Conservation (phyloP, 768 basidiomycete genomes). For the Saitozyma podzolica region DNA sequence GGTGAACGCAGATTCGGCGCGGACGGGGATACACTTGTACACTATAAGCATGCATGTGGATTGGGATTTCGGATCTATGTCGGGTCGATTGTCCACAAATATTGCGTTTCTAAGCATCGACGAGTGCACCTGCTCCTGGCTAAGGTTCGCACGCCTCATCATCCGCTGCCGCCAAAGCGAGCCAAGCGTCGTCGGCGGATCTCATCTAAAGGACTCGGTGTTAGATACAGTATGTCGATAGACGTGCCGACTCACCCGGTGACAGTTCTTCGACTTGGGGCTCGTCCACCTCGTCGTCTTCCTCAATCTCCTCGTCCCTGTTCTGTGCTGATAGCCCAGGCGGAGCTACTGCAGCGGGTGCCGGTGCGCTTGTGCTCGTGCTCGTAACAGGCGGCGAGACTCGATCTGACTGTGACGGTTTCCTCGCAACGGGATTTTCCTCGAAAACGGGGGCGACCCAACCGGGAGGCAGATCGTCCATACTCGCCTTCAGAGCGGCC, state of each 20-base stretch:
- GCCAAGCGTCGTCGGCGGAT: conserved; percentile 38
- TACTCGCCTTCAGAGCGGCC: conserved; percentile 79
- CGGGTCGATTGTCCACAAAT: too few relatives aligned
- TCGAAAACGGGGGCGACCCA: conserved; percentile 50
- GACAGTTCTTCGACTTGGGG: conserved; percentile 66
- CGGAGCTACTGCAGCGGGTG: too few relatives aligned
- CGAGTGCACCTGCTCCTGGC: too few relatives aligned
- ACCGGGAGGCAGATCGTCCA: conserved; percentile 65
- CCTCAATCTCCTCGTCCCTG: conserved; percentile 38
- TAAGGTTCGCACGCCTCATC: too few relatives aligned
- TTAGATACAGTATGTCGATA: background rate
- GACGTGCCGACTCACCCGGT: conserved; percentile 56
- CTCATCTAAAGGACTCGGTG: conserved; percentile 23
- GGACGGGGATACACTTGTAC: background rate
- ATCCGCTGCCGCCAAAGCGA: conserved; percentile 58
- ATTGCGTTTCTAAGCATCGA: too few relatives aligned
- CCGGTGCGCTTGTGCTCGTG: too few relatives aligned
- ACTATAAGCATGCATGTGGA: conserved; percentile 4
- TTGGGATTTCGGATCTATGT: background rate
- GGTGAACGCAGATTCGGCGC: background rate
- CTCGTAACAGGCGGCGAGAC: too few relatives aligned
- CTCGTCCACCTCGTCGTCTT: conserved; percentile 29
- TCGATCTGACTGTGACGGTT: too few relatives aligned
- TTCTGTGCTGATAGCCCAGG: background rate
- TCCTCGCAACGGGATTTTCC: too few relatives aligned